phyloP scores from a whole-genome alignment of 805 yeast species.

The Suhomyces kilbournensis region DNA sequence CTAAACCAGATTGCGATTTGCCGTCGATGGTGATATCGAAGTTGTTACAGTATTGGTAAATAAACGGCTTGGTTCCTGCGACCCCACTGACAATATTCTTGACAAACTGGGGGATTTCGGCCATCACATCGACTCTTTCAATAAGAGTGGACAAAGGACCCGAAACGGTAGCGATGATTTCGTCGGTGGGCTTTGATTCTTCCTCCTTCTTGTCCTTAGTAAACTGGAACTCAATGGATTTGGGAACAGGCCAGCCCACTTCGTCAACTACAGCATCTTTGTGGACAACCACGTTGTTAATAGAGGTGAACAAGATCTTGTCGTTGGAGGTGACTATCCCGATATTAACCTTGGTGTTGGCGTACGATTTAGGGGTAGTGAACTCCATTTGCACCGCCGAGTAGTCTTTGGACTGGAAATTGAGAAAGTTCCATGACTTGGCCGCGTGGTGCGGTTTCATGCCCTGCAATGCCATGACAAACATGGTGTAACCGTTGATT shows the following conservation, averaged over 20 bases:
- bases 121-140: conserved; percentile 96
- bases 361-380: conserved; percentile 90
- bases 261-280: conserved; percentile 52
- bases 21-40: conserved; percentile 45
- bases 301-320: conserved; percentile 60
- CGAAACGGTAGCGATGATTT: conserved; percentile 46
- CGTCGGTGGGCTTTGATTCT: conserved; percentile 42
- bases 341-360: conserved; percentile 71
- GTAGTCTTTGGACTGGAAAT: conserved; percentile 74
- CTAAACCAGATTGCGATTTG: conserved; percentile 57
- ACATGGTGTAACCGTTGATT: conserved; percentile 62
- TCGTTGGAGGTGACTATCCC: conserved; percentile 70
- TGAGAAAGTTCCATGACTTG: conserved; percentile 89
- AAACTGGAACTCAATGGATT: conserved; percentile 54
- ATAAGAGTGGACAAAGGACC: conserved; percentile 65
- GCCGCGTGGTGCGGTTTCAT: conserved; percentile 99
- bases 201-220: conserved; percentile 47
- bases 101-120: conserved; percentile 91
- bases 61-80: conserved; percentile 95
- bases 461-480: conserved; percentile 95
- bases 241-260: conserved; percentile 91
- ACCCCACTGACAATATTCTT: conserved; percentile 91
- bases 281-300: conserved; percentile 64
- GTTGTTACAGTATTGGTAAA: conserved; percentile 82
- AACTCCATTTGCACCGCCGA: conserved; percentile 91